Evolutionary conservation across 148 eudicot species (phyloP), one percentile per base, ranked within the genome.

Genomic region (Spergularia bocconei): DNA sequence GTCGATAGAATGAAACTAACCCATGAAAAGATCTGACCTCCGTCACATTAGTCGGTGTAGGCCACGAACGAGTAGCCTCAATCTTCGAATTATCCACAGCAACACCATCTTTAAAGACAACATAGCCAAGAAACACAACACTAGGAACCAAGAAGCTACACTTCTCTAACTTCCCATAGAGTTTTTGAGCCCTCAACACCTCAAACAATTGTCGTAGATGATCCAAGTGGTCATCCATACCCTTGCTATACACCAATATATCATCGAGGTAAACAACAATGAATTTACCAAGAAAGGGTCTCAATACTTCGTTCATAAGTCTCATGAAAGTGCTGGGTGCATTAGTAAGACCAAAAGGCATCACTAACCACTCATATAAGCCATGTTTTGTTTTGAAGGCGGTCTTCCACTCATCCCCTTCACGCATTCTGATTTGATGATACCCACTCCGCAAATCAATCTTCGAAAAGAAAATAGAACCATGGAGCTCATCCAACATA

Each of bases 111-210:
- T 62, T 33, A 9, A 10, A 62, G 7, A 62, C 8, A 16, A 62
- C 66, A 62, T 62, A 62, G 11, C 65, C 38, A 61, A 61, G 65
- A 61, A 61, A 61, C 9, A 61, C 38, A 61, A 61, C 33, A 61
- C 33, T 61, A 61, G 65, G 9, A 8, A 21, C 41, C 66, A 62
- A 16, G 36, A 62, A 62, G 15, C 38, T 21, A 62, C 33, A 62
- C 36, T 62, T 62, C 33, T 62, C 11, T 21, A 62, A 19, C 3
- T 62, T 62, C 7, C 67, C 36, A 63, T 25, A 63, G 15, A 63
- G 44, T 13, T 63, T 25, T 15, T 38, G 47, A 3, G 0, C 25
- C 14, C 62, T 58, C 14, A 58, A 20, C 1, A 58, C 62, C 19
- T 58, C 21, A 58, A 29, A 29, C 11, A 58, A 6, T 58, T 58